These are phyloP conservation scores for Candida dubliniensis DNA, from an alignment of 1,139 yeast genomes.

Conservation along the genomic window DNA sequence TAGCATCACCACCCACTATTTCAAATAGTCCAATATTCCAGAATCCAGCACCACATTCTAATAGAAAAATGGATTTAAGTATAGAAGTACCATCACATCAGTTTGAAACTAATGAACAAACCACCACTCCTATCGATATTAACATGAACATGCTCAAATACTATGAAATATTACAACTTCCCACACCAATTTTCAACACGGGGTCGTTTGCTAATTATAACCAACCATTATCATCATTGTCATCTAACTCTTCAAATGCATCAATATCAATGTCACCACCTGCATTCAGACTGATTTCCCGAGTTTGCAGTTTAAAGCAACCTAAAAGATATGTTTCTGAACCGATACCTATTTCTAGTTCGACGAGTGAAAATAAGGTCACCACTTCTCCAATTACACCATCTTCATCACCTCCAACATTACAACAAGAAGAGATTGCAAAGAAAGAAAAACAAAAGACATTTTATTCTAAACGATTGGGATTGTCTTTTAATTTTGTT, in stretches of 20 bases:
- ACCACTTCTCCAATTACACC: slow-evolving; percentile 12
- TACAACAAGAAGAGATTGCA: slow-evolving; percentile 1
- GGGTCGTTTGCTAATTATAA: slow-evolving; percentile 21
- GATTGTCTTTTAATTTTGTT: slow-evolving; percentile 21
- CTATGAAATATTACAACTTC: slow-evolving; percentile 33
- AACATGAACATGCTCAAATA: neutral
- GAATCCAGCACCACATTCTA: neutral
- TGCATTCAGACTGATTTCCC: slow-evolving; percentile 3
- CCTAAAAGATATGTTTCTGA: slow-evolving; percentile 31
- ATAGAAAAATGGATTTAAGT: neutral
- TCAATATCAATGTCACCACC: slow-evolving; percentile 5
- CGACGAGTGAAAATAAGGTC: slow-evolving; percentile 9
- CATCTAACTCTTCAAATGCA: slow-evolving; percentile 5
- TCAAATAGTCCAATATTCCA: neutral
- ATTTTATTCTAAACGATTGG: slow-evolving; percentile 17
- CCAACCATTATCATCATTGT: slow-evolving; percentile 1
- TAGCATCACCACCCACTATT: neutral
- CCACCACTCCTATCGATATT: neutral
- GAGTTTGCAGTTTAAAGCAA: slow-evolving; percentile 38
- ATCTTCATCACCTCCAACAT: slow-evolving; percentile 11
- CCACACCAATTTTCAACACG: slow-evolving; percentile 57
- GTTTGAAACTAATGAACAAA: neutral
- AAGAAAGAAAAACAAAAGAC: neutral
- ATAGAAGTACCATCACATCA: neutral
- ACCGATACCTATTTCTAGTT: slow-evolving; percentile 17